phyloP scores from a whole-genome alignment of 2,329 filamentous ascomycete genomes.

The Sordariomycetes sp. region DNA sequence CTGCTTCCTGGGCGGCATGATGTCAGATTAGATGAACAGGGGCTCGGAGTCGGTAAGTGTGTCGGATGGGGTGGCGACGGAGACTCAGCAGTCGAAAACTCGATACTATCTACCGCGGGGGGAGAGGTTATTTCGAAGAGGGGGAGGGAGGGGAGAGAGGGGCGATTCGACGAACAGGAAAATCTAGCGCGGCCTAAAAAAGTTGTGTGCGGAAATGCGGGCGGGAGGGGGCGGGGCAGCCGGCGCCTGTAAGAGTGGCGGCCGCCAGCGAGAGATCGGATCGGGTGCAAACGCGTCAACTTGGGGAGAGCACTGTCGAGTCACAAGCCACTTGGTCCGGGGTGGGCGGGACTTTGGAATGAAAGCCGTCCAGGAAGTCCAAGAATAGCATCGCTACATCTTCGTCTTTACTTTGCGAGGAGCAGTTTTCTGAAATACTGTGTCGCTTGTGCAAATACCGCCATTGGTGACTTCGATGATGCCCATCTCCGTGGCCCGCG shows the following conservation, averaged over 20 bases:
- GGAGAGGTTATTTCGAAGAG: background rate
- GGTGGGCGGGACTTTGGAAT: background rate
- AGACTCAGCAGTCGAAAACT: background rate
- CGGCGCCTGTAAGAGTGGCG: background rate
- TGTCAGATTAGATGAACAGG: slow-evolving; percentile 13
- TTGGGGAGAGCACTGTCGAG: too few species aligned
- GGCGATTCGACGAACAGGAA: background rate
- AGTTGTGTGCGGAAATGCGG: background rate
- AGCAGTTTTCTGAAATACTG: too few species aligned
- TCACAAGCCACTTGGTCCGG: too few species aligned
- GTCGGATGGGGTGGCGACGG: background rate
- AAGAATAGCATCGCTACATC: background rate
- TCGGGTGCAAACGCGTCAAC: background rate
- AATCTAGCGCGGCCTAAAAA: background rate
- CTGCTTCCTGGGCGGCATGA: slow-evolving; percentile 27
- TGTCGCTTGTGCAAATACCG: too few species aligned
- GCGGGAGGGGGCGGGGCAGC: background rate
- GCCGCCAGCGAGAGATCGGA: background rate
- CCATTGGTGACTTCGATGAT: too few species aligned
- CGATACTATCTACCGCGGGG: background rate
- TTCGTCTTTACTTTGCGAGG: too few species aligned
- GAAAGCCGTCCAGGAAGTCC: too few species aligned
- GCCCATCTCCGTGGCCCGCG: background rate
- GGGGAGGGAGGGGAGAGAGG: background rate
- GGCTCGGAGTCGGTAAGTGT: background rate